These are phyloP conservation scores for Juglanconis sp. DNA, from an alignment of 2,329 filamentous ascomycete genomes.

Conservation along the genomic window DNA sequence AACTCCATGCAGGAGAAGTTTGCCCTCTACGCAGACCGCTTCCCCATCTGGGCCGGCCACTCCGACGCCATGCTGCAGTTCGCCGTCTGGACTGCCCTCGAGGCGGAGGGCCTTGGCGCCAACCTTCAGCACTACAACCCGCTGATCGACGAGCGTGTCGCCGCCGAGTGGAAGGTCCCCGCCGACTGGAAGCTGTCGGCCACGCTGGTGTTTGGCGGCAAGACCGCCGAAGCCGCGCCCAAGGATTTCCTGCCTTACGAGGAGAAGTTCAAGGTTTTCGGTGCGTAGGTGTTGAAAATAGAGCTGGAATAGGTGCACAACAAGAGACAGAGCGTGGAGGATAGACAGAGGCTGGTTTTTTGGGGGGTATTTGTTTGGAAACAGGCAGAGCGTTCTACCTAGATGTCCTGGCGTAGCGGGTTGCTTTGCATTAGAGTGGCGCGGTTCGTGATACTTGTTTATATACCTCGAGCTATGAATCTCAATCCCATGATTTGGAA, in stretches of 20 bases:
- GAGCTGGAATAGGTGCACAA: background rate
- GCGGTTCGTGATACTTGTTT: background rate
- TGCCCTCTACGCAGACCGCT: constrained; percentile 73
- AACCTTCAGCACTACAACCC: constrained; percentile 96
- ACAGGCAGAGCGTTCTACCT: too few relatives aligned
- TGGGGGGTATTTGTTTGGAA: too few relatives aligned
- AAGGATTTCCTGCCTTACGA: constrained; percentile 65
- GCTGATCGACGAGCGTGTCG: constrained; percentile 71
- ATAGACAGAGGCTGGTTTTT: too few relatives aligned
- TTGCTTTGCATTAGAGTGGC: background rate
- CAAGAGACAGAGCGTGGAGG: too few relatives aligned
- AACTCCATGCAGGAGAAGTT: constrained; percentile 65
- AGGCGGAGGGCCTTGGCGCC: constrained; percentile 78
- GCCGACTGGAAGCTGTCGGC: constrained; percentile 72
- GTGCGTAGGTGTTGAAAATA: constrained; percentile 36
- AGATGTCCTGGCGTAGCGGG: background rate
- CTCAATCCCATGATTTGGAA: too few relatives aligned
- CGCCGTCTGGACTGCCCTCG: constrained; percentile 75
- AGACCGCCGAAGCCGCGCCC: constrained; percentile 51
- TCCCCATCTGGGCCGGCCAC: constrained; percentile 74
- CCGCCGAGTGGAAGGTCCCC: constrained; percentile 67
- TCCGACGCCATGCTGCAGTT: constrained; percentile 80
- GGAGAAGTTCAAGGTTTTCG: constrained; percentile 64
- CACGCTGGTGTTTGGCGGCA: constrained; percentile 80
- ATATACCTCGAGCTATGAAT: background rate